Evolutionary conservation across 768 basidiomycete genomes (phyloP), one percentile per base, ranked within the genome.

Genomic region (Porpolomopsis calyptriformis): DNA sequence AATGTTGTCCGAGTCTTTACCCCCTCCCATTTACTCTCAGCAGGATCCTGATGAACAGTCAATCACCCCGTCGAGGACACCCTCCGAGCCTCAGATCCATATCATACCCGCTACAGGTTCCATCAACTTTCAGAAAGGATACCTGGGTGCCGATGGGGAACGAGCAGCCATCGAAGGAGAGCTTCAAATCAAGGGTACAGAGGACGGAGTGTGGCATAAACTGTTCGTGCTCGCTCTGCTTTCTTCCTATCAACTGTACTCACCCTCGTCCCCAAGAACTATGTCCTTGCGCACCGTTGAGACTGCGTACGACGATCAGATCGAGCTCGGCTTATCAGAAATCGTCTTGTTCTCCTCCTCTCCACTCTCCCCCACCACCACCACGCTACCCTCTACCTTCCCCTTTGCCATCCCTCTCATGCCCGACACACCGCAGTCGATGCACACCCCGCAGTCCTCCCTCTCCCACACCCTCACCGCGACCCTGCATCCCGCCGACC

Each of bases 101-200:
- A 81, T 93, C 49, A 68, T 80, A 10, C 89, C 90, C 0, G 71
- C 78, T 11, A 67, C 74, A 40, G 76, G 84, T 59, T 71, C 78
- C 18, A 68, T 85, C 46, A 76, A 79, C 60, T 93, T 92, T 56
- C 90, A 92, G 65, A 84, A 80, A 55, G 90, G 90, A 9, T 87
- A 76, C 59, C 69, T 92, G 6, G 90, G 90, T 42, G 85, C 82
- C 19, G 85, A 88, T 46, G 85, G 76, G 43, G 88, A 90, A 61
- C 73, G 71, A 49, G 85, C 88, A 11, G 82, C 85, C 7, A 76
- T 92, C 44, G 88, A 90, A 57, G 90, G 90, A 39, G 89, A 91
- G 58, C 70, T 92, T 14, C 89, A 91, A 59, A 68, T 91, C 53
- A 92, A 91, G 63, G 82, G 77, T 46, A 70, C 71, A 27, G 71